Base-by-base conservation (phyloP, 2,329 filamentous ascomycete species). In the Ceratocystis lukuohia region DNA sequence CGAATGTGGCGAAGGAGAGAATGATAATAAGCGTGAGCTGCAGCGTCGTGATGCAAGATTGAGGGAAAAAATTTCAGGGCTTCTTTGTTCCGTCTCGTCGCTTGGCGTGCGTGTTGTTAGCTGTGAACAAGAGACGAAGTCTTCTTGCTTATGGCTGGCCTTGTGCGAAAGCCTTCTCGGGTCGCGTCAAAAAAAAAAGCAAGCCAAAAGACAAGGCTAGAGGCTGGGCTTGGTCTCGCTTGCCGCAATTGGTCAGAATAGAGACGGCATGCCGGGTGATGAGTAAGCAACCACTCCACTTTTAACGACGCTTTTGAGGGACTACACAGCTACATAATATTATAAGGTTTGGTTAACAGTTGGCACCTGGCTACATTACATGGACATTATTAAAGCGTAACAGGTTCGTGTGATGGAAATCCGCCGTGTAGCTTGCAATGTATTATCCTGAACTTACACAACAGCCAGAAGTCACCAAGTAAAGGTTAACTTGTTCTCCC, bases 281-380 rank as follows among this genome's bases (percentile, higher is more conserved):
- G 65, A 66, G 44, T 66, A 44, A 66, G 46, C 64, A 28, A 15
- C 8, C 8, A n/a, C 12, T 63, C 65, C 65, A 66, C 65, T 66
- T 66, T 66, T 66, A 66, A 66, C 65, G 65, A 56, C 65, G 64
- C 22, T 57, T 56, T 57, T 57, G 25, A 33, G 6, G 30, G 30
- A 41, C 37, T 12, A 3, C 37, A 41, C 37, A 12, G 37, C 37
- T 41, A 41, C 37, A 8, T 4, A 41, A 3, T 41, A 7, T 1
- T 12, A 3, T 12, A 41, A 12, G 10, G 37, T 12, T 41, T 41
- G 37, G 37, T 41, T 12, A 4, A 41, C 10, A 12, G 37, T 41
- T 12, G 10, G 37, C 37, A 41, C 37, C 37, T 41, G 10, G 37
- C 37, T 41, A 41, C 37, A 41, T 41, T 41, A 15, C 12, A 41